phyloP scores from a whole-genome alignment of 164 flowering plant species.

The Stephania japonica region DNA sequence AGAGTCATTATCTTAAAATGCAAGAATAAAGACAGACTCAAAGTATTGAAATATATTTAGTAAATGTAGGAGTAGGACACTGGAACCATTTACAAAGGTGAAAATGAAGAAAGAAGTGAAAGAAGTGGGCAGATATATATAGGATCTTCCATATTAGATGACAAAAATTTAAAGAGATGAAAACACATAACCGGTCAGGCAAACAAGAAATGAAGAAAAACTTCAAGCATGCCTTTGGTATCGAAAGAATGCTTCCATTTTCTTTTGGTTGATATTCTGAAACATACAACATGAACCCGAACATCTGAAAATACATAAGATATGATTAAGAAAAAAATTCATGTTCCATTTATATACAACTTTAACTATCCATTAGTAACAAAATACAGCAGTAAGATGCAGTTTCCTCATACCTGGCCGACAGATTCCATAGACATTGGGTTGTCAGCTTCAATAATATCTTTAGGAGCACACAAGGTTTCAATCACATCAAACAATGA shows the following conservation, averaged over 20 bases:
- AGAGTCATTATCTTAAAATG: neutral
- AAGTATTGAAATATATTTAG: neutral
- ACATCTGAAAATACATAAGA: slow-evolving; percentile 44
- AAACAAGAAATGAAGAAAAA: neutral
- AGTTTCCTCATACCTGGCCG: slow-evolving; percentile 57
- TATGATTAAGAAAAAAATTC: slow-evolving; percentile 1
- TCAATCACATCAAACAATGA: slow-evolving; percentile 44
- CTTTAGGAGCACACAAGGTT: slow-evolving; percentile 20
- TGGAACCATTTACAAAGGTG: neutral
- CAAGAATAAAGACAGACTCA: neutral
- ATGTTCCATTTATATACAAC: neutral
- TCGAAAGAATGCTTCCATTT: slow-evolving; percentile 42
- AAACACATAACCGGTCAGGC: neutral
- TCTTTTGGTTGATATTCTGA: slow-evolving; percentile 47
- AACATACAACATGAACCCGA: slow-evolving; percentile 65
- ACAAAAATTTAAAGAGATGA: neutral
- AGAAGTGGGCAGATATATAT: neutral
- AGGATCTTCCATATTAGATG: neutral
- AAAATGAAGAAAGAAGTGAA: neutral
- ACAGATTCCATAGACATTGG: slow-evolving; percentile 79
- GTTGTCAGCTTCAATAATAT: slow-evolving; percentile 47
- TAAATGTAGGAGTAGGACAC: neutral
- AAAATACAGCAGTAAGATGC: slow-evolving; percentile 6
- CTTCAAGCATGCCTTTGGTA: slow-evolving; percentile 52
- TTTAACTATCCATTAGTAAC: neutral